phyloP scores from a whole-genome alignment of 345 rosid species.

The Murraya paniculata region DNA sequence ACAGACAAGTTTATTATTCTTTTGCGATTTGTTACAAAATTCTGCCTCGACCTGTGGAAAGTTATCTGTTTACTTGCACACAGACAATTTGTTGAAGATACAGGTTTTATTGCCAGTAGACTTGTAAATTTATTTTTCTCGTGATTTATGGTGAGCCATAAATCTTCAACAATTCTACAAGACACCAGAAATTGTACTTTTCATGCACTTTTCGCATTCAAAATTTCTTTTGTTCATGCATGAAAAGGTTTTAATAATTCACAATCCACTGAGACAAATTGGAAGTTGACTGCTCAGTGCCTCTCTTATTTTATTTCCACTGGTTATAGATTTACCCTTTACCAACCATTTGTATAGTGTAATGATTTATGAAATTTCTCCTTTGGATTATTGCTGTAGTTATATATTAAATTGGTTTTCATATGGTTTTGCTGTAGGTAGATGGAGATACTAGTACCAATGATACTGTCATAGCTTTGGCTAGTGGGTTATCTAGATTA shows the following conservation, averaged over 20 bases:
- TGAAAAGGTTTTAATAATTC: background rate
- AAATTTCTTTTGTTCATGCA: background rate
- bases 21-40: background rate
- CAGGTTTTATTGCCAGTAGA: background rate
- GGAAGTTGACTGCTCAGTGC: background rate
- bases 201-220: background rate
- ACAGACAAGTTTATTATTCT: background rate
- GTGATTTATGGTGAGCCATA: background rate
- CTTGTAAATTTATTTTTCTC: background rate
- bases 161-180: background rate
- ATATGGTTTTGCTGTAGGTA: constrained; percentile 49
- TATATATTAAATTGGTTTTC: constrained; percentile 6
- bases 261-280: background rate
- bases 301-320: background rate
- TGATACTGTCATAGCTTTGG: constrained; percentile 87
- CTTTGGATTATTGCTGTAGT: background rate
- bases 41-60: background rate
- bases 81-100: background rate
- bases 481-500: constrained; percentile 86
- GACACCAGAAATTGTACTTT: background rate
- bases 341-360: background rate
- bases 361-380: background rate
- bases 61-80: background rate
- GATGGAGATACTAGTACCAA: constrained; percentile 98
- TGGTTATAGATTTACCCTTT: background rate